Base-by-base conservation (phyloP, 257 asterid species). In the Mentha longifolia region DNA sequence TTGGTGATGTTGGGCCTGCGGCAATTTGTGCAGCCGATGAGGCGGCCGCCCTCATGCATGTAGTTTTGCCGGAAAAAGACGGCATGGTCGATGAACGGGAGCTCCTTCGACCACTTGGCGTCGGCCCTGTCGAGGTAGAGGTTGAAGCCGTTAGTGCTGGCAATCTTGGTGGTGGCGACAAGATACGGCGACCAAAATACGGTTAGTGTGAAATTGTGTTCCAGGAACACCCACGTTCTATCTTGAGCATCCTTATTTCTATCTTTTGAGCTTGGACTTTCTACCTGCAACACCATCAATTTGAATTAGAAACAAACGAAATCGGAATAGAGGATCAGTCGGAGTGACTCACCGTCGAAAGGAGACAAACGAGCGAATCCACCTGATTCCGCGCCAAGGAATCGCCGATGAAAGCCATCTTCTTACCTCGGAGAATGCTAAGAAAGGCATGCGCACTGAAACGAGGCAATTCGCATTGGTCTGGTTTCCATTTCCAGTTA, bases 401-500 rank as follows among this genome's bases (percentile, higher is more conserved):
- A 65, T 92, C 97, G 3, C 96, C 96, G n/a, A 92, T 42, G 75
- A 92, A 92, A 3, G 92, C 93, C 91, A 92, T 77, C 4, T 78
- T 86, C 80, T 84, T 92, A 12, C 89, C 93, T 47, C 45, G 74
- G 0, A 89, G 72, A 15, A 58, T 35, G 1, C 35, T 28, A 1
- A 92, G 80, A 72, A 92, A 92, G 0, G 3, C 14, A 3, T 67
- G 31, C 0, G 95, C 83, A 1, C 72, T 28, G 60, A 92, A 89
- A 42, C 74, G 82, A 0, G 88, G 89, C 1, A 92, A 84, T 22
- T 79, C 72, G 33, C 97, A 92, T 22, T 70, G 6, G 12, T 86
- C 77, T 0, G 97, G 98, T 68, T 88, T 84, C 98, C 97, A 92
- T 85, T 85, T 89, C 96, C 98, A 88, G 2, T 79, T 39, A 30